Evolutionary conservation across 345 rosid species (phyloP).

Genomic region (Pugionium dolabratum): DNA sequence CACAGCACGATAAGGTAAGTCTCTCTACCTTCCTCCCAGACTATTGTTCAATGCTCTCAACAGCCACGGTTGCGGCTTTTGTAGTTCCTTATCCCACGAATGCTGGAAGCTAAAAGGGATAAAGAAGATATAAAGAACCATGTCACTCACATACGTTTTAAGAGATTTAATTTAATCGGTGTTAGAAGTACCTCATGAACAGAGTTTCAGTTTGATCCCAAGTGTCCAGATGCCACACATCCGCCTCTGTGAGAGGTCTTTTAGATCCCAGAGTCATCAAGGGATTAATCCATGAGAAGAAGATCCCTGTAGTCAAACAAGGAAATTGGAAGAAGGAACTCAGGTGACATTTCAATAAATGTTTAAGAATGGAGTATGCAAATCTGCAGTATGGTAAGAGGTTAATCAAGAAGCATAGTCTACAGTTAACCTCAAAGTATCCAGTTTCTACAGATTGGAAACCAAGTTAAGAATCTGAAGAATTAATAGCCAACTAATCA

Average conservation of each 20-base stretch:
- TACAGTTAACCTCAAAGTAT: background rate
- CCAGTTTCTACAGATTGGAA: constrained; percentile 3
- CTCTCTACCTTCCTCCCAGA: constrained; percentile 83
- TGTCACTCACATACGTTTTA: constrained; percentile 15
- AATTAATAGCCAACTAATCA: background rate
- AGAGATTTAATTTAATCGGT: constrained; percentile 17
- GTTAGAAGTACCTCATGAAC: constrained; percentile 51
- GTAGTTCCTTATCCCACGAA: constrained; percentile 87
- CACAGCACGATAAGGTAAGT: constrained; percentile 4
- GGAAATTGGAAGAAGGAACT: constrained; percentile 7
- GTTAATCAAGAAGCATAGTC: constrained; percentile 4
- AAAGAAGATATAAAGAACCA: constrained; percentile 29
- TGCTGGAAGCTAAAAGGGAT: constrained; percentile 69
- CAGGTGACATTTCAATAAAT: constrained; percentile 14
- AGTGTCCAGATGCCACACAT: constrained; percentile 86
- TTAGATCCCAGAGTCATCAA: constrained; percentile 83
- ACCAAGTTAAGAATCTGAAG: background rate
- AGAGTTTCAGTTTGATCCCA: constrained; percentile 96
- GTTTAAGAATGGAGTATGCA: constrained; percentile 12
- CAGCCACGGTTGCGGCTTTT: constrained; percentile 79
- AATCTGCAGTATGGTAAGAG: background rate
- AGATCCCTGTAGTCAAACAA: constrained; percentile 43
- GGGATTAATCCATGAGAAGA: constrained; percentile 90
- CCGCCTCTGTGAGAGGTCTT: constrained; percentile 88
- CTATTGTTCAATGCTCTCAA: constrained; percentile 75